Conservation (phyloP, 108 stramenopile genomes). For the Cyclotella atomus region DNA sequence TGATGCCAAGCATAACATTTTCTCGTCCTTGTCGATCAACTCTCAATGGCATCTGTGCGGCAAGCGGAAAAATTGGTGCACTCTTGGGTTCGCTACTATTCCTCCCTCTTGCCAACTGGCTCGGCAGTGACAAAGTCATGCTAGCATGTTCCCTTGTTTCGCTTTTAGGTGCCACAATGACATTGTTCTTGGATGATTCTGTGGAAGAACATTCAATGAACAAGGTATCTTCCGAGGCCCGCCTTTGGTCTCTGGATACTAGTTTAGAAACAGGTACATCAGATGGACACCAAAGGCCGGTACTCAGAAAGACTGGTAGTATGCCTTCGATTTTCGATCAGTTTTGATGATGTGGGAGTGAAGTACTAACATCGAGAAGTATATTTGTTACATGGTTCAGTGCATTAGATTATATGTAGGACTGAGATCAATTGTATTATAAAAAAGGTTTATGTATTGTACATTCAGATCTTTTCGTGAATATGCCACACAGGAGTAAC, state of each 20-base stretch:
- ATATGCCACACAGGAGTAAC: no score
- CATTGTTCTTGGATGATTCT: slow-evolving; percentile 33
- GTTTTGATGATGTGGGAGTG: no score
- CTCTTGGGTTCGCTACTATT: slow-evolving; percentile 57
- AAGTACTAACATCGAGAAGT: no score
- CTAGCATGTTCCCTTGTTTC: slow-evolving; percentile 52
- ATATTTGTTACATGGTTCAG: no score
- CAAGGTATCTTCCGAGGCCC: slow-evolving; percentile 23
- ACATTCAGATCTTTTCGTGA: no score
- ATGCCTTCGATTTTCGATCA: slow-evolving; percentile 44
- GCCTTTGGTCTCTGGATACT: slow-evolving; percentile 6
- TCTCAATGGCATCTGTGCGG: slow-evolving; percentile 88
- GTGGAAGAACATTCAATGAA: background rate
- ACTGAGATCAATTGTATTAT: no score
- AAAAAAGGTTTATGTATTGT: no score
- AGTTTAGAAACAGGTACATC: no score
- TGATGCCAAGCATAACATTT: slow-evolving; percentile 78
- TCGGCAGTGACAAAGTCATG: slow-evolving; percentile 60
- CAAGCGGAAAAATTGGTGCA: slow-evolving; percentile 83
- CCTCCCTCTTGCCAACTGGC: slow-evolving; percentile 38
- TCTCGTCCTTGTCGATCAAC: slow-evolving; percentile 73
- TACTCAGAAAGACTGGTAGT: background rate
- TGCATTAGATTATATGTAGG: no score
- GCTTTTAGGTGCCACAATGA: slow-evolving; percentile 45
- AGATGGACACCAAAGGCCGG: background rate